These are phyloP conservation scores for Asterophora lycoperdoides DNA, from an alignment of 768 basidiomycete species.

Conservation along the genomic window DNA sequence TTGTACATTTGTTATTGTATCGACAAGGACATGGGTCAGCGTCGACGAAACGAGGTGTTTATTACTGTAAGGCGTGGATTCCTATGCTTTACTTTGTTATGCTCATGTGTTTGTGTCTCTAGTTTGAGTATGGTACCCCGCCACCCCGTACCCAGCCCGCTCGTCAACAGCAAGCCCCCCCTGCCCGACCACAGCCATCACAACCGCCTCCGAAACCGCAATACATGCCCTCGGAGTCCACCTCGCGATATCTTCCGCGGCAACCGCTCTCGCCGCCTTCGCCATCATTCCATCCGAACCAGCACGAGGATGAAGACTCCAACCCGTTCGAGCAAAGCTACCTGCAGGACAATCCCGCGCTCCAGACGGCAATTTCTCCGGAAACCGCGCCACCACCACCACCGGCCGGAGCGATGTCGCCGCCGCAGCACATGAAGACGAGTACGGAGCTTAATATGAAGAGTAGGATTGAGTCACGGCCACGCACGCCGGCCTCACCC, in stretches of 20 bases:
- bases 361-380: slow-evolving; percentile 10
- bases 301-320: slow-evolving; percentile 31
- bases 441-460: slow-evolving; percentile 42
- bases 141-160: slow-evolving; percentile 9
- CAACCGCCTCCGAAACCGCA: slow-evolving; percentile 16
- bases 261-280: slow-evolving; percentile 22
- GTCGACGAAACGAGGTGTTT: slow-evolving; percentile 39
- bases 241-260: slow-evolving; percentile 25
- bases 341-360: slow-evolving; percentile 22
- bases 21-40: slow-evolving; percentile 40
- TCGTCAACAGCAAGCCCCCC: slow-evolving; percentile 7
- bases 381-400: slow-evolving; percentile 10
- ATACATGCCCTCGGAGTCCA: slow-evolving; percentile 19
- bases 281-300: slow-evolving; percentile 12
- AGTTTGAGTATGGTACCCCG: slow-evolving; percentile 33
- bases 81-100: not conserved
- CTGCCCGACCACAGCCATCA: slow-evolving; percentile 1
- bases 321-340: slow-evolving; percentile 40
- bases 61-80: slow-evolving; percentile 28
- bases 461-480: slow-evolving; percentile 29
- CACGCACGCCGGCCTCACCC: slow-evolving; percentile 15
- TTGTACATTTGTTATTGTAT: slow-evolving; percentile 48
- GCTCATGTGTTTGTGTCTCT: not conserved
- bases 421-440: slow-evolving; percentile 26
- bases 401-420: slow-evolving; percentile 9